Base-by-base conservation (phyloP, 2,329 filamentous ascomycete genomes). In the Talaromyces verruculosus region DNA sequence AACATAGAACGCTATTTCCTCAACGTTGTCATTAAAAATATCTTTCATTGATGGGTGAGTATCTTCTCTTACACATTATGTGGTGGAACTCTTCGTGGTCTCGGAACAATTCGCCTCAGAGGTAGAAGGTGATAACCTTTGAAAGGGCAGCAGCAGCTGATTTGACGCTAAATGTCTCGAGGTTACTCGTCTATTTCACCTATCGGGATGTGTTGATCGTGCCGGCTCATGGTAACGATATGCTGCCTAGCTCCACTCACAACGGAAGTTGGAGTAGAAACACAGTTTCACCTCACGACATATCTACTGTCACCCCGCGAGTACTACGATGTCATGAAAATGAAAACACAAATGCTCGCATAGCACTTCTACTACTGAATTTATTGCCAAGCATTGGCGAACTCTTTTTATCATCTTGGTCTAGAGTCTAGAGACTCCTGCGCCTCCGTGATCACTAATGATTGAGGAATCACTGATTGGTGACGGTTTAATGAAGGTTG, bases 1-100 rank as follows among this genome's bases (percentile, higher is more conserved):
- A 53, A 65, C 55, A 55, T 60, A 65, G 45, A 43, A 65, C 19
- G 63, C 63, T 65, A 53, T 53, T 61, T 61, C 45, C 22, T 64
- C 58, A 58, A 59, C 39, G 11, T 64, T n/a, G 22, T 43, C 30
- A 61, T n/a, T 65, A 61, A 39, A 5, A 7, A 45, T 13, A 45
- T 45, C 43, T 45, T 45, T 22, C 43, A 13, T n/a, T 43, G 7
- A 22, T 13, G n/a, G 43, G 19, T 17, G 43, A 5, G 43, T 45
- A 11, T 45, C 43, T 7, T 43, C 39, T 45, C 43, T 45, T 45
- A 45, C 43, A 11, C 43, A 45, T 45, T 45, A 11, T 45, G n/a
- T 13, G n/a, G 43, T 45, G 43, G 43, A 33, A 11, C 43, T 45
- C n/a, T 45, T 17, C 7, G n/a, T 17, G 43, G 11, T 45, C 1